phyloP scores from a whole-genome alignment of 2,329 filamentous ascomycete genomes.

The Penicillium verrucosum region DNA sequence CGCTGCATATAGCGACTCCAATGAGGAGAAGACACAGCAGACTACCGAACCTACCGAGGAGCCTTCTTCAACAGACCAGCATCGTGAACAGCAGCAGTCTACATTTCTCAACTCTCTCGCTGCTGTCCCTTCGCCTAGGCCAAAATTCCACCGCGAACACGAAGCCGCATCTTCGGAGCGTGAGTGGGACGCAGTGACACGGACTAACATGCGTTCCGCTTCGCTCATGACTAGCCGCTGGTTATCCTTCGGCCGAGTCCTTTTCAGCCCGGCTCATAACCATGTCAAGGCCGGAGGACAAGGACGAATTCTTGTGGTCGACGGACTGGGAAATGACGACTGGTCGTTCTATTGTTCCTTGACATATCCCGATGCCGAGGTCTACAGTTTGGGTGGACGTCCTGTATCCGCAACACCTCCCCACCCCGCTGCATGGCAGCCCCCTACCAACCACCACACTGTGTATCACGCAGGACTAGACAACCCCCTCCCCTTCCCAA shows the following conservation, averaged over 20 bases:
- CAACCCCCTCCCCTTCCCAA: constrained; percentile 46
- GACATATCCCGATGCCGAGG: constrained; percentile 45
- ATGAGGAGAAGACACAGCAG: constrained; percentile 16
- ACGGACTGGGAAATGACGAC: constrained; percentile 51
- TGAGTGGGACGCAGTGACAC: constrained; percentile 41
- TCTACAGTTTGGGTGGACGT: constrained; percentile 44
- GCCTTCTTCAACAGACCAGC: constrained; percentile 17
- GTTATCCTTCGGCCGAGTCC: constrained; percentile 50
- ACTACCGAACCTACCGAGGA: constrained; percentile 1
- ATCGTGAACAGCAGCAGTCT: constrained; percentile 26
- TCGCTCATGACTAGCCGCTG: constrained; percentile 51
- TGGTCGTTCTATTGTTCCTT: constrained; percentile 53
- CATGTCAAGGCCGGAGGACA: constrained; percentile 42
- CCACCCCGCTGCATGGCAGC: constrained; percentile 43
- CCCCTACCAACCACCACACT: constrained; percentile 43
- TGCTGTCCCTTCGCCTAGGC: constrained; percentile 19
- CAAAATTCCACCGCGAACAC: constrained; percentile 30
- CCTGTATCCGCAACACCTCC: constrained; percentile 31
- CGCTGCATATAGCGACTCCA: constrained; percentile 47
- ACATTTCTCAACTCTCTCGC: constrained; percentile 28
- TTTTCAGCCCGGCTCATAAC: constrained; percentile 50
- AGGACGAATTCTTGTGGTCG: constrained; percentile 47
- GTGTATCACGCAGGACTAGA: constrained; percentile 42
- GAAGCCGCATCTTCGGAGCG: constrained; percentile 43
- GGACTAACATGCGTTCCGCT: constrained; percentile 49